Evolutionary conservation across 805 yeast species (phyloP), one percentile per base, ranked within the genome.

Genomic region (Jamesozyma hellenica): DNA sequence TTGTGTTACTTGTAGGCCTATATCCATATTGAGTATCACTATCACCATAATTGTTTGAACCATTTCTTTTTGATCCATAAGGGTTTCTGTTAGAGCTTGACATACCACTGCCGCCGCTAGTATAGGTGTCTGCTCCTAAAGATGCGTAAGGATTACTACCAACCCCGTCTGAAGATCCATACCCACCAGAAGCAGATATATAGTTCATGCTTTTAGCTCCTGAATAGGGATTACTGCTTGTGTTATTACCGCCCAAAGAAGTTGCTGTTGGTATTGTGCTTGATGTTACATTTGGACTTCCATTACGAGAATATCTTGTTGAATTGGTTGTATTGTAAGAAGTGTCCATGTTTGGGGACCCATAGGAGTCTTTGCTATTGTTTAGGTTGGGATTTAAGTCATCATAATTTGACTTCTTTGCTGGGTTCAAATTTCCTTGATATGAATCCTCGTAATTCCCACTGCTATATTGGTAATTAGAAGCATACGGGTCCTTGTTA

Each of bases 61-160:
- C n/a, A n/a, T n/a, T n/a, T n/a, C n/a, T n/a, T n/a, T n/a, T n/a
- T 4, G 27, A 16, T 25, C 35, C 31, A 14, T 42, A 37, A 15
- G 36, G 32, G 18, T 37, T 37, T 19, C 34, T 28, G 11, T 23
- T 29, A 5, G 23, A 21, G n/a, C 15, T 21, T n/a, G n/a, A n/a
- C n/a, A n/a, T n/a, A n/a, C n/a, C n/a, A n/a, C n/a, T n/a, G 15
- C 29, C 23, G 2, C 27, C 15, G 2, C 18, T 15, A 12, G 34
- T 29, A 16, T 38, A 38, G 2, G 23, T 27, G 12, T 38, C 41
- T 15, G 27, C 27, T 23, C 34, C 18, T 9, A 40, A 13, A 11
- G 43, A 36, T 7, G 43, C 43, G 23, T 40, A 40, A 33, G 43
- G 43, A 18, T 43, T 39, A n/a, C 33, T 39, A 21, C 33, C 35